These are phyloP conservation scores for Kitagawia praeruptora DNA, from an alignment of 129 eudicot species.

Conservation along the genomic window DNA sequence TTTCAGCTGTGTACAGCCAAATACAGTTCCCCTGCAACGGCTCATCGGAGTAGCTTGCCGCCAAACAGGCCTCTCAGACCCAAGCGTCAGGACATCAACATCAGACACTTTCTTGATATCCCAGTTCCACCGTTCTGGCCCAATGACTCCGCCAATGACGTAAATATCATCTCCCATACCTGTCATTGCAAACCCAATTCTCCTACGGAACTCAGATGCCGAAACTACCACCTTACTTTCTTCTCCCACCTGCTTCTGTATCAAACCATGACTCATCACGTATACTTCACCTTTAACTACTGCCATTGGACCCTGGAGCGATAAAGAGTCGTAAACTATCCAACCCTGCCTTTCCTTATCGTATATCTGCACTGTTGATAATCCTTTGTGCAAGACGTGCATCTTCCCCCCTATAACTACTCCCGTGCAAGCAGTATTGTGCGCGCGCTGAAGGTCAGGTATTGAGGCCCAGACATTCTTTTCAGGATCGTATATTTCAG, in stretches of 20 bases:
- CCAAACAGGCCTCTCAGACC: conserved; percentile 70
- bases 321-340: conserved; percentile 57
- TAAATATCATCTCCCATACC: conserved; percentile 71
- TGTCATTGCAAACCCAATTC: conserved; percentile 70
- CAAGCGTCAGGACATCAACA: conserved; percentile 65
- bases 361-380: conserved; percentile 72
- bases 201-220: conserved; percentile 61
- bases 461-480: conserved; percentile 58
- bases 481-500: conserved; percentile 86
- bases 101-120: conserved; percentile 63
- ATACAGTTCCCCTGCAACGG: conserved; percentile 65
- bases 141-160: conserved; percentile 84
- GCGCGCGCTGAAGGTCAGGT: conserved; percentile 70
- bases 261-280: conserved; percentile 69
- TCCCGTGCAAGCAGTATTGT: conserved; percentile 70
- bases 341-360: conserved; percentile 42
- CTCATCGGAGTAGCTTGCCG: conserved; percentile 75
- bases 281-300: conserved; percentile 63
- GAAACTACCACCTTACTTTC: conserved; percentile 45
- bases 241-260: conserved; percentile 56
- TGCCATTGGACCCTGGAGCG: conserved; percentile 87
- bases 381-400: conserved; percentile 86
- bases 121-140: conserved; percentile 79
- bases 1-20: conserved; percentile 79
- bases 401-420: conserved; percentile 66